Percentiles rank a stretch among this genome's conserved stretches.
These are phyloP conservation scores for Chlorella sp. DNA, from an alignment of 139 green algal species.

Conservation along the genomic window DNA sequence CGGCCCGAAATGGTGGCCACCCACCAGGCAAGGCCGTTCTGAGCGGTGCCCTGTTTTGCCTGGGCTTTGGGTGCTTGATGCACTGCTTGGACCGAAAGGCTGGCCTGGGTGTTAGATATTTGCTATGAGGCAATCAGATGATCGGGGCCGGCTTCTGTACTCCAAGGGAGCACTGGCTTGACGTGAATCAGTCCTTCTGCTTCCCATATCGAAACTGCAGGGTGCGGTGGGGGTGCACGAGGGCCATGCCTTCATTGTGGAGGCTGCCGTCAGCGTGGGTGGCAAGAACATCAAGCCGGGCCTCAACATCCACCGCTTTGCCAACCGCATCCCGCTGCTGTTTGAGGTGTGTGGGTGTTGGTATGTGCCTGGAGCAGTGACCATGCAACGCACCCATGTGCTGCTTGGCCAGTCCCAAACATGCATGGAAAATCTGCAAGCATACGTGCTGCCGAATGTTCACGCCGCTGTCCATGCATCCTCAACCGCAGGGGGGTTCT, in stretches of 20 bases:
- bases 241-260: slow-evolving; percentile 96
- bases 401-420: too few species aligned
- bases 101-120: too few species aligned
- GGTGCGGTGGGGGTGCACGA: slow-evolving; percentile 87
- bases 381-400: too few species aligned
- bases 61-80: too few species aligned
- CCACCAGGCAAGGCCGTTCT: slow-evolving; percentile 49
- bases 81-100: too few species aligned
- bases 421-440: too few species aligned
- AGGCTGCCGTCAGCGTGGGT: slow-evolving; percentile 93
- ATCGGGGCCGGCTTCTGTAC: too few species aligned
- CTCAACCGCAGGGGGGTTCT: slow-evolving; percentile 64
- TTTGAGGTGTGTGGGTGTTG: slow-evolving; percentile 80
- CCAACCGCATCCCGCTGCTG: slow-evolving; percentile 97
- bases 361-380: background rate
- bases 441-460: background rate
- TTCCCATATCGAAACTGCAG: background rate
- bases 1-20: slow-evolving; percentile 95
- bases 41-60: too few species aligned
- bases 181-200: too few species aligned
- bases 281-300: slow-evolving; percentile 88
- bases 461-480: background rate
- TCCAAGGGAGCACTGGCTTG: too few species aligned
- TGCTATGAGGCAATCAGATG: too few species aligned
- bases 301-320: slow-evolving; percentile 95